Percentiles rank a stretch among this genome's conserved stretches.
phyloP scores from a whole-genome alignment of 2,329 filamentous ascomycete species.

The Dactylellina sp. region DNA sequence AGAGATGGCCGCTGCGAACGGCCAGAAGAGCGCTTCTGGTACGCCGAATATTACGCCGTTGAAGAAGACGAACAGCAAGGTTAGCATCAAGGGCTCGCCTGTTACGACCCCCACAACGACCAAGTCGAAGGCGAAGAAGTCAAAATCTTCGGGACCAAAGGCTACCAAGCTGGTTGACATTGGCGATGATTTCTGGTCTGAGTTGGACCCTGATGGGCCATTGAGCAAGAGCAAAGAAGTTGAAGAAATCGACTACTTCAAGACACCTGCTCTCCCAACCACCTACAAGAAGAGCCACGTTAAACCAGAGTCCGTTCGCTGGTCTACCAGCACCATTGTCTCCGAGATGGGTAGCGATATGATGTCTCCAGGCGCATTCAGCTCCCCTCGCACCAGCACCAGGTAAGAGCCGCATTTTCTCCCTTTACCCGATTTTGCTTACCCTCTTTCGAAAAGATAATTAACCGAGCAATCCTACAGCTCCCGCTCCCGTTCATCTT shows the following conservation, averaged over 20 bases:
- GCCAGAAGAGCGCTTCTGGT: slow-evolving; percentile 60
- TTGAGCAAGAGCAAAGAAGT: slow-evolving; percentile 49
- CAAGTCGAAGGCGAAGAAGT: slow-evolving; percentile 60
- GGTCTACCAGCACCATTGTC: slow-evolving; percentile 66
- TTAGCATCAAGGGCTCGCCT: slow-evolving; percentile 59
- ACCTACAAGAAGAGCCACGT: slow-evolving; percentile 58
- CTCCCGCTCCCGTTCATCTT: slow-evolving; percentile 51
- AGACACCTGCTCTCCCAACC: slow-evolving; percentile 32
- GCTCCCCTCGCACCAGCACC: slow-evolving; percentile 69
- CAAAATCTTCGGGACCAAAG: slow-evolving; percentile 63
- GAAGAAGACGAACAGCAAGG: slow-evolving; percentile 64
- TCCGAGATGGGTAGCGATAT: slow-evolving; percentile 64
- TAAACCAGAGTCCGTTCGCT: slow-evolving; percentile 64
- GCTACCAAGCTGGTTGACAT: slow-evolving; percentile 64
- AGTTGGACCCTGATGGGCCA: slow-evolving; percentile 68
- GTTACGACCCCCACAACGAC: slow-evolving; percentile 54
- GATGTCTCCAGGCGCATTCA: slow-evolving; percentile 61
- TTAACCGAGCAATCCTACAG: slow-evolving; percentile 6
- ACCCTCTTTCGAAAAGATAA: slow-evolving; percentile 13
- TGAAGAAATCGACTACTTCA: slow-evolving; percentile 48
- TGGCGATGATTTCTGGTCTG: slow-evolving; percentile 67
- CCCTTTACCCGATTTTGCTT: slow-evolving; percentile 30
- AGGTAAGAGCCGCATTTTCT: slow-evolving; percentile 64
- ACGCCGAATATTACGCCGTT: slow-evolving; percentile 56
- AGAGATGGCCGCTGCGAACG: slow-evolving; percentile 78